Evolutionary conservation across 352 stramenopile genomes (phyloP), one percentile per base, ranked within the genome.

Genomic region (Elongisporangium anandrum): DNA sequence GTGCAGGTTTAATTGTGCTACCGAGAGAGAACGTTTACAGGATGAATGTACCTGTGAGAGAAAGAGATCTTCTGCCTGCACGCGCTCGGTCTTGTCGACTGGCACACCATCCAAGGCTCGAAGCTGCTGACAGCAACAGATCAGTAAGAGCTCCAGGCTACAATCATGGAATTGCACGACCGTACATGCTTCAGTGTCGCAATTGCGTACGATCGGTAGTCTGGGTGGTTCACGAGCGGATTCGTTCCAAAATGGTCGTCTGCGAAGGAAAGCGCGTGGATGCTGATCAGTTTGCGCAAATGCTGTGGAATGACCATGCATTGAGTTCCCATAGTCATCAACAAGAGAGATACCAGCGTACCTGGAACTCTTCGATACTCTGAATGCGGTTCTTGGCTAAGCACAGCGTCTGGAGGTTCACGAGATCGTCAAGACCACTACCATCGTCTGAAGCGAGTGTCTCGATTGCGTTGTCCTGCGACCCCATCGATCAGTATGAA

Each of bases 181-280:
- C 51, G 17, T 62, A 96, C 78, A 50, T 88, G 72, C 7, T 73
- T 84, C n/a, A 96, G 58, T 10, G 73, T 72, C 5, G 83, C 77
- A n/a, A 96, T 60, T 4, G 79, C 73, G 24, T 87, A 78, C 8
- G 68, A 66, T 9, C 85, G 80, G 66, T 97, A 97, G 23, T 90
- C 82, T 19, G 74, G 75, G 21, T 86, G 75, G 15, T 45, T 51
- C 3, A 81, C 68, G 20, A 96, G 75, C 47, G 87, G 87, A 54
- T 92, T 96, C 1, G 71, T 73, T 2, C 90, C 90, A 62, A 95
- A 97, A 56, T 96, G 84, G 8, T 84, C 76, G 57, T 96, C 87
- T n/a, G 69, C 12, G 22, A 97, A 83, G 3, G 72, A 69, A 45
- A 96, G 60, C 0, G 69, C 60, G 17, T 72, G 72, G 20, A 97